These are phyloP conservation scores for Tulasnella sp. DNA, from an alignment of 768 basidiomycete genomes.

Conservation along the genomic window DNA sequence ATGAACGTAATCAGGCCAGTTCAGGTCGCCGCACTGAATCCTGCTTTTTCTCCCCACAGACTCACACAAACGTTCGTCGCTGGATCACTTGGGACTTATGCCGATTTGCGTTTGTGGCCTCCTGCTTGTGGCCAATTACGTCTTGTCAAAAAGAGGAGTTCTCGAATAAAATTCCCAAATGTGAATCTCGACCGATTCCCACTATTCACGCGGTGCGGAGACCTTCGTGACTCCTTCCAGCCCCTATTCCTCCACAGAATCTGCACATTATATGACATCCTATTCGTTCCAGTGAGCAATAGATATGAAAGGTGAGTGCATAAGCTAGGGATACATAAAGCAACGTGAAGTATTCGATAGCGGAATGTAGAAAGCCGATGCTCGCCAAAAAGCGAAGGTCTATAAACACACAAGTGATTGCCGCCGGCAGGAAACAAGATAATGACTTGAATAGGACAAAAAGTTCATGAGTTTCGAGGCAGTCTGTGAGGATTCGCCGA, in stretches of 20 bases:
- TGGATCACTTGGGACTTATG: background rate
- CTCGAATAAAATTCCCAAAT: background rate
- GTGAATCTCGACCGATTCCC: background rate
- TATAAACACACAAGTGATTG: background rate
- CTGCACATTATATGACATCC: no score
- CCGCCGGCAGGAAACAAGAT: no score
- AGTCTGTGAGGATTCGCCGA: no score
- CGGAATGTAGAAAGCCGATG: background rate
- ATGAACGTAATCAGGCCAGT: background rate
- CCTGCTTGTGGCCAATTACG: background rate
- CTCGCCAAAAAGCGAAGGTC: no score
- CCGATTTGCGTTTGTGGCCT: background rate
- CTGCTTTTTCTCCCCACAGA: background rate
- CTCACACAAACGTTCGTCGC: background rate
- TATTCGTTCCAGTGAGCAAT: background rate
- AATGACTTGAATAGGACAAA: no score
- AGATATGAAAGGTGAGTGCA: background rate
- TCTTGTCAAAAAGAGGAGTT: background rate
- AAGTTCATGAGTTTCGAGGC: no score
- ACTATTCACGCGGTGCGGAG: background rate
- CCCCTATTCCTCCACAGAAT: background rate
- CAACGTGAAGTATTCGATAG: background rate
- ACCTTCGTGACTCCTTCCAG: background rate
- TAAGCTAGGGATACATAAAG: background rate
- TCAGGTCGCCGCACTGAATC: background rate